Evolutionary conservation across 1,284 basidiomycete species (phyloP).

Genomic region (Cutaneotrichosporon cutaneum): DNA sequence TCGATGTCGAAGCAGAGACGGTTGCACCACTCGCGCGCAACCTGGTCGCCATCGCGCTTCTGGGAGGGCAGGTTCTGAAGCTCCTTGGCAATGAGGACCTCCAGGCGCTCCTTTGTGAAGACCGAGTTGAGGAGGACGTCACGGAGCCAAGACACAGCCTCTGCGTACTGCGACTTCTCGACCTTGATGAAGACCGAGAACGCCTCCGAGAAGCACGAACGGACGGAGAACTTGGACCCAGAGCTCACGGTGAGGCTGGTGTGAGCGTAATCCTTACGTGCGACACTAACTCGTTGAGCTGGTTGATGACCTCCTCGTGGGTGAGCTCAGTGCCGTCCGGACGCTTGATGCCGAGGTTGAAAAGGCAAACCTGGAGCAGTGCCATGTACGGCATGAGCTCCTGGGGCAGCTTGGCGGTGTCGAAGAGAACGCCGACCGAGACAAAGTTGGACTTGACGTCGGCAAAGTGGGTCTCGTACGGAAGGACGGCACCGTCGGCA

Average conservation of each 20-base stretch:
- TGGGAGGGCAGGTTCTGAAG: conserved; percentile 88
- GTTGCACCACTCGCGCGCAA: conserved; percentile 71
- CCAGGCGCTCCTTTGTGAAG: conserved; percentile 81
- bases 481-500: conserved; percentile 65
- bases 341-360: conserved; percentile 78
- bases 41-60: conserved; percentile 83
- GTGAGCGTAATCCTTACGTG: neutral
- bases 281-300: conserved; percentile 62
- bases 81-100: conserved; percentile 83
- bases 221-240: conserved; percentile 70
- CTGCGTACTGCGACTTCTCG: conserved; percentile 74
- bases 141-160: conserved; percentile 80
- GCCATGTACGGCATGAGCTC: conserved; percentile 75
- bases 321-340: conserved; percentile 68
- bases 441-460: conserved; percentile 93
- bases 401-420: conserved; percentile 68
- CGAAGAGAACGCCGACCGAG: conserved; percentile 73
- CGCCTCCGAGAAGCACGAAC: conserved; percentile 69
- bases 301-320: conserved; percentile 88
- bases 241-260: conserved; percentile 74
- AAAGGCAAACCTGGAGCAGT: conserved; percentile 84
- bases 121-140: conserved; percentile 81
- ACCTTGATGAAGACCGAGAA: conserved; percentile 80
- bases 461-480: conserved; percentile 91
- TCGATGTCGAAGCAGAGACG: conserved; percentile 66